These are phyloP conservation scores for Diaporthe amygdali DNA, from an alignment of 2,329 filamentous ascomycete genomes.

Conservation along the genomic window DNA sequence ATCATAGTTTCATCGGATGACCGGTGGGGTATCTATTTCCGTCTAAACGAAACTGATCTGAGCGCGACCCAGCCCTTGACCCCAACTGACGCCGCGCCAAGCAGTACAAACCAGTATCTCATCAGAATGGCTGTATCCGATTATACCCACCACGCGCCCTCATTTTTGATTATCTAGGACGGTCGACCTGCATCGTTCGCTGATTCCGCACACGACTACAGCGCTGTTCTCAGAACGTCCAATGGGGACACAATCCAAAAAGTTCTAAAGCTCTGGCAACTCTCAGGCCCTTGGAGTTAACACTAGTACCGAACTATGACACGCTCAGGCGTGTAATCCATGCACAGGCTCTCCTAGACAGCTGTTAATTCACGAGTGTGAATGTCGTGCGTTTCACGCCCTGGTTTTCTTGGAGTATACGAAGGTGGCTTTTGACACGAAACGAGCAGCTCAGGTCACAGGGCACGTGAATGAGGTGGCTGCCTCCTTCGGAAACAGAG, in stretches of 20 bases:
- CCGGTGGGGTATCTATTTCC: neutral
- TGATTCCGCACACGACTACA: neutral
- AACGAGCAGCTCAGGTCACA: neutral
- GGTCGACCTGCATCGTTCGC: neutral
- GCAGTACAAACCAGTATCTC: too few relatives aligned
- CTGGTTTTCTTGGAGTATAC: neutral
- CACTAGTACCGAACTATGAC: neutral
- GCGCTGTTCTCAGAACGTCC: neutral
- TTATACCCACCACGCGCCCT: neutral
- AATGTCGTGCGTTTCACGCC: neutral
- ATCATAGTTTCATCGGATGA: neutral
- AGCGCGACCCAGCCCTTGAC: neutral
- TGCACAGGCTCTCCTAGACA: neutral
- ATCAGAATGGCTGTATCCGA: neutral
- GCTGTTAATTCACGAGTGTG: neutral
- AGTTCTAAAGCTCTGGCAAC: neutral
- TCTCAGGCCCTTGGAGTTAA: neutral
- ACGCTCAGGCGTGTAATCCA: neutral
- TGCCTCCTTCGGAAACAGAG: neutral
- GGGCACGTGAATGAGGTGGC: neutral
- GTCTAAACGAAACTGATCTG: neutral
- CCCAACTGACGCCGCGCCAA: too few relatives aligned
- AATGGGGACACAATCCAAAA: neutral
- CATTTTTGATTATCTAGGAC: neutral
- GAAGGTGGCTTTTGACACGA: neutral